Conservation (phyloP, 164 flowering plant genomes). For the Platanus orientalis region DNA sequence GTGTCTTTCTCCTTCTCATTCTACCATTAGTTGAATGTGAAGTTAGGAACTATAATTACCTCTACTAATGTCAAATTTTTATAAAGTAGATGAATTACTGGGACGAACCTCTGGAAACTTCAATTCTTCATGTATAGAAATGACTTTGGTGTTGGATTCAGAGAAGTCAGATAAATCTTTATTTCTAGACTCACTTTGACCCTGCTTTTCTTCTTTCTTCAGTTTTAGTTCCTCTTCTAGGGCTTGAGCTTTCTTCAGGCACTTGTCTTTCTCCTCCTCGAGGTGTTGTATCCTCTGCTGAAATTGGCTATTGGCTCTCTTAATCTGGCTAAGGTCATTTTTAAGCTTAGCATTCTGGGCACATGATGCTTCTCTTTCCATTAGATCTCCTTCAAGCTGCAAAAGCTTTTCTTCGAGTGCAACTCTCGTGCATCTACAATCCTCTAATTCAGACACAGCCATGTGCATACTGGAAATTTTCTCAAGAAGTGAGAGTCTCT, state of each 20-base stretch:
- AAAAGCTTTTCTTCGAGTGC: constrained; percentile 59
- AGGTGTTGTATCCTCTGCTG: constrained; percentile 45
- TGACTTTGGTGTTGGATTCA: constrained; percentile 10
- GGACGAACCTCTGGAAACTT: constrained; percentile 27
- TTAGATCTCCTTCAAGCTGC: constrained; percentile 47
- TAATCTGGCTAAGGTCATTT: constrained; percentile 48
- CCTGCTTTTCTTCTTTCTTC: constrained; percentile 34
- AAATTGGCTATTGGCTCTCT: constrained; percentile 47
- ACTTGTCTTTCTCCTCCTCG: constrained; percentile 52
- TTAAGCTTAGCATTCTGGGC: constrained; percentile 51
- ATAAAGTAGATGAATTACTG: not conserved
- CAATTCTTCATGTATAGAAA: constrained; percentile 5
- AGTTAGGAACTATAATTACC: not conserved
- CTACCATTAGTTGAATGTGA: constrained; percentile 3
- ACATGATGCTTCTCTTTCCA: constrained; percentile 44
- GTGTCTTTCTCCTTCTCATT: constrained; percentile 4
- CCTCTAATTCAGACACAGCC: constrained; percentile 46
- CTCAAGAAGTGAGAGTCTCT: constrained; percentile 43
- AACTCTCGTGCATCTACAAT: constrained; percentile 32
- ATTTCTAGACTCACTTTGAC: constrained; percentile 15
- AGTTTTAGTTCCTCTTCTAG: constrained; percentile 46
- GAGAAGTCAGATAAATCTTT: constrained; percentile 6
- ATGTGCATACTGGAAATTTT: constrained; percentile 45
- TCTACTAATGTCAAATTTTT: not conserved
- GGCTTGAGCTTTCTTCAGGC: constrained; percentile 33